Evolutionary conservation across 2,329 filamentous ascomycete species (phyloP), one percentile per base, ranked within the genome.

Genomic region (Pseudofabraea citricarpa): DNA sequence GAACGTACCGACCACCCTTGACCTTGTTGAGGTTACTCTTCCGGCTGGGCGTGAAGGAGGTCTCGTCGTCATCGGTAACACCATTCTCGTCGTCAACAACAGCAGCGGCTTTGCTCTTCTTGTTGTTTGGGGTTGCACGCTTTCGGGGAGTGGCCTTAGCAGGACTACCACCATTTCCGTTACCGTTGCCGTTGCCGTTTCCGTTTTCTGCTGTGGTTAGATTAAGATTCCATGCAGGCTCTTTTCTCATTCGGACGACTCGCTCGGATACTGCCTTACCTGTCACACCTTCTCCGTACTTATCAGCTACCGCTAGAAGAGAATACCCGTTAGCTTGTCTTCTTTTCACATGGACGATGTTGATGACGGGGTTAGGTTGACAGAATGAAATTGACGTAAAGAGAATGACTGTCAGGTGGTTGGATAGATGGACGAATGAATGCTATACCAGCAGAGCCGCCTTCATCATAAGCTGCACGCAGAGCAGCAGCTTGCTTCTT

Each of bases 191-290:
- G 27, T 15, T 31, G 8, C 40, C 36, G 13, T 24, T 27, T 22
- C 33, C 41, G 21, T 53, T 50, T 20, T 53, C 50, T 50, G 32
- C 32, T 24, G 22, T 10, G 21, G 33, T 40, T 29, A 49, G 52
- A 43, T 44, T 39, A 20, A 50, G 32, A 32, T 54, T 39, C 54
- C 52, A 57, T 9, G 44, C n/a, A 2, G 48, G 27, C 19, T 56
- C 52, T 40, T 56, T 56, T 21, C 40, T 50, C 47, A 51, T 27
- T 21, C 56, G 53, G 39, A 57, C 53, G 32, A 60, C 56, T 15
- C 56, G 53, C 13, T 47, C 52, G 15, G 51, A 53, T 4, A 59
- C 49, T 39, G 56, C 57, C 41, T 59, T 59, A 50, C 55, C 56
- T 32, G 50, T 54, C 4, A 47, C 47, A 24, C 54, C 51, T 19